Conservation (phyloP, 2,329 filamentous ascomycete species). For the Akanthomyces lecanii region DNA sequence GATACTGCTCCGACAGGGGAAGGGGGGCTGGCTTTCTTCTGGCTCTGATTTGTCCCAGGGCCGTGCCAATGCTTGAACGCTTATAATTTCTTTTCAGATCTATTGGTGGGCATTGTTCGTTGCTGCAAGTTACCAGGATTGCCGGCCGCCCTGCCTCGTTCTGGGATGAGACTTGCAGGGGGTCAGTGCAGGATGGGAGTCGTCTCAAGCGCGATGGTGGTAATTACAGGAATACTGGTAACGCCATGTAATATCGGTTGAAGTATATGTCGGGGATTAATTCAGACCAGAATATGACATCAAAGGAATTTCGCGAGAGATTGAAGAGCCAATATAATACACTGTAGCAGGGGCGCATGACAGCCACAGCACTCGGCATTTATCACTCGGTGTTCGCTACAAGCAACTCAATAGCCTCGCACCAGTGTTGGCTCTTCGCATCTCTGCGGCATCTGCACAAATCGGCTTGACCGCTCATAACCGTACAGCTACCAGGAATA, state of each 20-base stretch:
- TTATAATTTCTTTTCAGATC: not conserved
- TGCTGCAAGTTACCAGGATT: not conserved
- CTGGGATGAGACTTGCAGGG: conserved; percentile 14
- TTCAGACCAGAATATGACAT: not conserved
- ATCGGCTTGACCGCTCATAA: not conserved
- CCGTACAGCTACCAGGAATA: conserved; percentile 3
- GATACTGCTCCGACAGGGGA: not conserved
- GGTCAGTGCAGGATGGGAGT: conserved; percentile 3
- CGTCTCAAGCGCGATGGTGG: conserved; percentile 1
- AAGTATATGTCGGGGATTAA: not conserved
- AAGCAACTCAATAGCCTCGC: not conserved
- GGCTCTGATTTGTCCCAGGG: not conserved
- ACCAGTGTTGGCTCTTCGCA: not conserved
- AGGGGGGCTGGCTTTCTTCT: not conserved
- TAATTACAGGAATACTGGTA: conserved; percentile 10
- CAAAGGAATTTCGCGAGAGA: not conserved
- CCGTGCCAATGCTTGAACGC: not conserved
- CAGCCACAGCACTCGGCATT: not conserved
- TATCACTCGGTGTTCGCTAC: not conserved
- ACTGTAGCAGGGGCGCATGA: not conserved
- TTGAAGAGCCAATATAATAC: not conserved
- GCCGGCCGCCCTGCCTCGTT: not conserved
- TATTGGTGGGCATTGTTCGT: conserved; percentile 1
- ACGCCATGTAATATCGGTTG: not conserved
- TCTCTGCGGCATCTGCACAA: not conserved